Evolutionary conservation across 176 grass and related monocot species (phyloP), one percentile per base, ranked within the genome.

Genomic region (Eragrostis nindensis): DNA sequence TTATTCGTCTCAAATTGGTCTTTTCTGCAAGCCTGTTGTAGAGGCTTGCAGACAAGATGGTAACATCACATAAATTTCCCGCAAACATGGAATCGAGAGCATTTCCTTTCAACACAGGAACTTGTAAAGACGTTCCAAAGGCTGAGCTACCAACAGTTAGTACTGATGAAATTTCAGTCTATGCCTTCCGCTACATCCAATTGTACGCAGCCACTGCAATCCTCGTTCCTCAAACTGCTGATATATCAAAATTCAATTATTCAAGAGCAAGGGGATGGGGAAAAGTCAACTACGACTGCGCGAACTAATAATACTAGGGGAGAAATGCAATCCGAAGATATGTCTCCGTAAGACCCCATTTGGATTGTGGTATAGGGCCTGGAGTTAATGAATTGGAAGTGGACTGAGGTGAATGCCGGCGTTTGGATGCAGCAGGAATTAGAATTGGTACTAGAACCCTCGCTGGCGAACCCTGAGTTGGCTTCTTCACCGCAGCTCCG

Each of bases 171-270:
- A 93, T 66, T 45, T 42, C 40, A 73, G 71, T 5, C 47, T 73
- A 84, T 9, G 84, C 76, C 46, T 85, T 89, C 16, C 52, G 30
- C 68, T 79, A 67, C 62, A 90, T 66, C 91, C 91, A 93, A 11
- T n/a, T n/a, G 62, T n/a, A 93, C 71, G 81, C 90, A 93, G 19
- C 14, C 68, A 44, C 36, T 11, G 26, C 40, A 66, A 46, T 84
- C 62, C 1, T 75, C 64, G 21, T 30, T 45, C 29, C 49, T 48
- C 26, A 63, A 45, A 18, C 2, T 38, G 25, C 12, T 59, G 52
- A 27, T 15, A 65, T 78, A 66, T 25, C 22, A 71, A 47, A 43
- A 75, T 67, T 41, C 61, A n/a, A 54, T 62, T 36, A 39, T 8
- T 11, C 0, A 67, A 9, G 19, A 54, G 30, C 5, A 22, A 12